Evolutionary conservation across 2,329 filamentous ascomycete genomes (phyloP), one percentile per base, ranked within the genome.

Genomic region (Pezicula neosporulosa): DNA sequence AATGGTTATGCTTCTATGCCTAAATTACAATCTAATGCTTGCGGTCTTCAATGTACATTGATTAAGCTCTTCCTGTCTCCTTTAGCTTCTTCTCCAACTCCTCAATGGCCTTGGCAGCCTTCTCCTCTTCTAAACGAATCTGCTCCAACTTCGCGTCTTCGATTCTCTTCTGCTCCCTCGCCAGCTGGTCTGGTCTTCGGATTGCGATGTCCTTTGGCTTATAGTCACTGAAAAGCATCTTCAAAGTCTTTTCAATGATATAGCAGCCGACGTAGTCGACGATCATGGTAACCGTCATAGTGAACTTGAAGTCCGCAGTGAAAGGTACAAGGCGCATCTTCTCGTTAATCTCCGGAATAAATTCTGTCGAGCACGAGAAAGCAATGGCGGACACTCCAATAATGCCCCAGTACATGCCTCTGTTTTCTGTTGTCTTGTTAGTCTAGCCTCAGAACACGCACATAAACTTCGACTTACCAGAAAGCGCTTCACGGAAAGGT

Each of bases 381-480:
- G 94, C 93, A 28, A 99, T 89, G 39, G 78, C 90, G 0, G 90
- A 90, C 15, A 97, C 93, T 58, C 88, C 87, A 38, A 99, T 76
- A 50, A 99, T 90, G 53, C 94, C 94, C 78, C 89, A 99, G 76
- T 94, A 99, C 94, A 99, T 99, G 68, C 90, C 91, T 70, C 85
- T 88, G 77, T 99, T 99, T 52, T 66, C 63, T 50, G 33, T 35
- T 18, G 13, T 15, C 7, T 37, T 37, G 43, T 60, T 50, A 57
- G 56, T 39, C 36, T 36, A 46, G 13, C 21, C 30, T 33, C 30
- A 33, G 30, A 33, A 13, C 9, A 12, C 33, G 4, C 21, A 21
- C 1, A 9, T 12, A 13, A 7, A 13, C 12, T 37, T 21, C 15
- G 16, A 44, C 55, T 50, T 41, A 57, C 55, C 94, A 5, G 88